These are phyloP conservation scores for Chaetomium cochliodes DNA, from an alignment of 495 filamentous ascomycete genomes.

Conservation along the genomic window DNA sequence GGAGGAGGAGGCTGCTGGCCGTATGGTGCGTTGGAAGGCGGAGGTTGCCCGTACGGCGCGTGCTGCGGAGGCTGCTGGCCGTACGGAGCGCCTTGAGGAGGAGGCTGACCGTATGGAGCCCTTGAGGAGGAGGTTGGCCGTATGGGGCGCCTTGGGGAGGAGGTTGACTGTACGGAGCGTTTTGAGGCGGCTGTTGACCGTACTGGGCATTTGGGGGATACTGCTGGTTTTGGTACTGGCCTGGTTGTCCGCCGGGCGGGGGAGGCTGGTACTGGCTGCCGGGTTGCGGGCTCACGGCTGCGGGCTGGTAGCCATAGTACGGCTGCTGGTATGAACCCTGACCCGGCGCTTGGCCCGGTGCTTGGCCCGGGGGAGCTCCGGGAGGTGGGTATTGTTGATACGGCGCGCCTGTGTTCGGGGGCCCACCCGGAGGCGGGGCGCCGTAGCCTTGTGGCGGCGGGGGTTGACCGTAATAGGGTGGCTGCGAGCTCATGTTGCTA, in stretches of 20 bases:
- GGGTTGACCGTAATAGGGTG: slow-evolving; percentile 10
- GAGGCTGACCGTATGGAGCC: neutral
- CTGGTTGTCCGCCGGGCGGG: neutral
- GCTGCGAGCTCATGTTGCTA: slow-evolving; percentile 1
- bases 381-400: slow-evolving; percentile 12
- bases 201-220: neutral
- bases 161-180: neutral
- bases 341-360: slow-evolving; percentile 2
- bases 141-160: neutral
- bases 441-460: slow-evolving; percentile 10
- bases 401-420: neutral
- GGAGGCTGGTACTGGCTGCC: slow-evolving; percentile 6
- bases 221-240: slow-evolving; percentile 4
- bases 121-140: neutral
- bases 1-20: slow-evolving; percentile 10
- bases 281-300: neutral
- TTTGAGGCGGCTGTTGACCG: neutral
- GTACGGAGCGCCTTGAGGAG: neutral
- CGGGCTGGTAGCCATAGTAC: neutral
- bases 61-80: neutral
- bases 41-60: slow-evolving; percentile 1
- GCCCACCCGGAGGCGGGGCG: neutral
- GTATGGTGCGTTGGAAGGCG: neutral
- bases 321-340: slow-evolving; percentile 2
- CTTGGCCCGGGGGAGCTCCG: neutral